Base-by-base conservation (phyloP, 2,329 filamentous ascomycete species). In the Microdochium trichocladiopsis region DNA sequence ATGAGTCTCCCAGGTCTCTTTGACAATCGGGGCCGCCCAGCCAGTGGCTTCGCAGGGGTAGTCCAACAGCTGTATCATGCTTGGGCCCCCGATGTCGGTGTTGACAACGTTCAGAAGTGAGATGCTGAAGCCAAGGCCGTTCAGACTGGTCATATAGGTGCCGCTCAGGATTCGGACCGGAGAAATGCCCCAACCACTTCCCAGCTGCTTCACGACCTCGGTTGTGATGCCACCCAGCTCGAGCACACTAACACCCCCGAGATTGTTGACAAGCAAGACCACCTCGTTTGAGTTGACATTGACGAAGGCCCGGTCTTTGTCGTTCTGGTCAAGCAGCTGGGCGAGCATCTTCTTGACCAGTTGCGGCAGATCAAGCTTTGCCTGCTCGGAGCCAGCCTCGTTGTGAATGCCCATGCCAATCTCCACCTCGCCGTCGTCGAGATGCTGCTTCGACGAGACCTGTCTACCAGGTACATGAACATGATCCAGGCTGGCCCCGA, bases 401-500 rank as follows among this genome's bases (percentile, higher is more conserved):
- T 90, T 90, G 66, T 90, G 87, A 58, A 90, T 90, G 12, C 87
- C 87, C 87, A 90, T 90, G 25, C 87, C 87, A 48, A 86, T 71
- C 66, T 86, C 82, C 24, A 84, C 78, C 63, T 84, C 79, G 37
- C 73, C 78, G 2, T 60, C 68, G 48, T 71, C 76, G 53, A 93
- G 69, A 43, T 60, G 66, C 25, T 84, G 83, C 23, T 83, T 80
- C 23, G 82, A 79, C 0, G 72, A 68, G 6, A 74, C 64, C 1
- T 74, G 79, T 55, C 91, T 80, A 3, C 93, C 92, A 0, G 93
- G 93, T 0, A 96, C 89, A 65, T 96, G 93, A n/a, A 96, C 92
- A 66, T 95, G 92, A 57, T 88, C 86, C 43, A 96, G 72, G 51
- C 88, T 93, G 2, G 89, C 88, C 16, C 92, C 93, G 22, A 96